These are phyloP conservation scores for Medicago lupulina DNA, from an alignment of 306 rosid genomes.

Conservation along the genomic window DNA sequence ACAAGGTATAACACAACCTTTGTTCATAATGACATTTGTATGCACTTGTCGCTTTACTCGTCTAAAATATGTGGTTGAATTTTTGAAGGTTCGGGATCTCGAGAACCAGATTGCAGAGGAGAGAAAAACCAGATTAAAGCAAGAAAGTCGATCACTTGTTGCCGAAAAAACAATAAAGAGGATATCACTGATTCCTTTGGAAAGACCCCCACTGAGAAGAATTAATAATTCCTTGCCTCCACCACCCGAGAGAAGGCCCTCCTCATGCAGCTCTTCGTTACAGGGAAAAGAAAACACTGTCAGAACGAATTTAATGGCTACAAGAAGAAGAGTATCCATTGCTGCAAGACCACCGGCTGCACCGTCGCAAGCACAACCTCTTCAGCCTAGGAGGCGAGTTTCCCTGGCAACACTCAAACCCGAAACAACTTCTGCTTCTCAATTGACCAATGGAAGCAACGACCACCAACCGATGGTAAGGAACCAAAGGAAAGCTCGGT, in stretches of 20 bases:
- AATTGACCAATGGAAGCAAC: constrained; percentile 44
- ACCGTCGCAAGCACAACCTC: neutral
- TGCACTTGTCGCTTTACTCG: neutral
- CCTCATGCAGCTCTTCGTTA: constrained; percentile 22
- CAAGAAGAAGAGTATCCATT: constrained; percentile 67
- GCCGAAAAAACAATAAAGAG: constrained; percentile 53
- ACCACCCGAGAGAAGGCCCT: constrained; percentile 48
- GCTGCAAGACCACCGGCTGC: constrained; percentile 34
- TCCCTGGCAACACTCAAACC: constrained; percentile 68
- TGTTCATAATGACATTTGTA: neutral
- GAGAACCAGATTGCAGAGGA: constrained; percentile 85
- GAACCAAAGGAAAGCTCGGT: constrained; percentile 64
- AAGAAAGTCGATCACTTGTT: constrained; percentile 67
- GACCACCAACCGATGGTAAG: constrained; percentile 52
- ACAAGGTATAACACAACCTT: constrained; percentile 56
- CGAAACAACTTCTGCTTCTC: constrained; percentile 59
- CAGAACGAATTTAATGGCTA: constrained; percentile 35
- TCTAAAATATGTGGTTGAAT: constrained; percentile 7
- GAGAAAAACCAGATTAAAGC: constrained; percentile 77
- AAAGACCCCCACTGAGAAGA: constrained; percentile 68
- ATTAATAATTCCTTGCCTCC: constrained; percentile 65
- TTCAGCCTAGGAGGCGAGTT: constrained; percentile 44
- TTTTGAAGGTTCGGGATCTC: constrained; percentile 72
- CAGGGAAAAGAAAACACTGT: constrained; percentile 59
- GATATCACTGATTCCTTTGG: constrained; percentile 73